A percentile compares a stretch with the other conserved stretches of the same genome.
Evolutionary conservation across 371 early-diverging fungal species (phyloP).

Genomic region (Mucor velutinosus): DNA sequence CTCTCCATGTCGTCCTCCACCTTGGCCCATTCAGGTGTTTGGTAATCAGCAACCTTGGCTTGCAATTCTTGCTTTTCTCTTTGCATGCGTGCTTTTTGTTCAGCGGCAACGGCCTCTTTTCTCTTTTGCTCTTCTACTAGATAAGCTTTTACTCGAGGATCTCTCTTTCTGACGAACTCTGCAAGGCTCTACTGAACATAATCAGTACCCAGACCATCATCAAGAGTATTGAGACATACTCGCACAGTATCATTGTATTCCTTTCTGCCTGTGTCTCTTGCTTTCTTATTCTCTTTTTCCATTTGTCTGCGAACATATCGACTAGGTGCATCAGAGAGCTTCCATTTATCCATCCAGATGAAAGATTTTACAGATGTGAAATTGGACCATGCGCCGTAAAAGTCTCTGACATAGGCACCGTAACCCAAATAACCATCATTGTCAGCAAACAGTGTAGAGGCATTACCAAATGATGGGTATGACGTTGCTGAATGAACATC

Average conservation of each 20-base stretch:
- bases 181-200: constrained; percentile 41
- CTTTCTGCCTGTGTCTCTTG: constrained; percentile 78
- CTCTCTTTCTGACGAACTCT: constrained; percentile 70
- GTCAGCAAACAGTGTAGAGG: constrained; percentile 52
- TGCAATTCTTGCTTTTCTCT: constrained; percentile 56
- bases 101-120: constrained; percentile 54
- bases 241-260: constrained; percentile 88
- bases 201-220: neutral
- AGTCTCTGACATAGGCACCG: constrained; percentile 55
- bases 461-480: constrained; percentile 65
- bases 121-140: constrained; percentile 53
- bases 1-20: constrained; percentile 33
- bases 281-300: constrained; percentile 92
- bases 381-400: constrained; percentile 77
- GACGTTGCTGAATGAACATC: constrained; percentile 24
- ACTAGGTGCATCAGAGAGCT: constrained; percentile 82
- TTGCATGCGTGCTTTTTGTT: constrained; percentile 54
- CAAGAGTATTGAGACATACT: constrained; percentile 33
- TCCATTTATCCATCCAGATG: constrained; percentile 88
- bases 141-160: constrained; percentile 72
- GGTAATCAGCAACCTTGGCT: constrained; percentile 51
- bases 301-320: constrained; percentile 79
- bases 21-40: constrained; percentile 69
- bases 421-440: constrained; percentile 36
- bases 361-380: constrained; percentile 85